A percentile compares a stretch with the other conserved stretches of the same genome.
Evolutionary conservation across 2,329 filamentous ascomycete genomes (phyloP).

Genomic region (Dactylonectria estremocensis): DNA sequence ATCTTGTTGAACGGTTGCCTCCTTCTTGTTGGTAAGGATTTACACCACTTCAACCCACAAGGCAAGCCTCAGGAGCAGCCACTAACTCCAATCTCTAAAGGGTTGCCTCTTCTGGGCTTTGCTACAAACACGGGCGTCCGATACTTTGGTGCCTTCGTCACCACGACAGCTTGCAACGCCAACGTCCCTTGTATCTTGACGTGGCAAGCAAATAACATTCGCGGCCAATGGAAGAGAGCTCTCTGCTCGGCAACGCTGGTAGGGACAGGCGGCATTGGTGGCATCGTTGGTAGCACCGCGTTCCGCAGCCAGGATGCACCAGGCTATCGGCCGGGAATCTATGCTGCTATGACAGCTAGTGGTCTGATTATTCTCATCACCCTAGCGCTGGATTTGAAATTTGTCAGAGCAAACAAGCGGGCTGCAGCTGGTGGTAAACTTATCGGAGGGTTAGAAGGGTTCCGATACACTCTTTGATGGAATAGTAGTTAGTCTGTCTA

Average conservation of each 20-base stretch:
- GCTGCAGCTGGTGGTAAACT: not conserved
- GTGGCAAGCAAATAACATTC: conserved; percentile 18
- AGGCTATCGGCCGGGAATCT: not conserved
- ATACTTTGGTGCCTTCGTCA: not conserved
- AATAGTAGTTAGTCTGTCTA: no score
- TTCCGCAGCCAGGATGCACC: conserved; percentile 1
- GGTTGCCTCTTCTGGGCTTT: conserved; percentile 14
- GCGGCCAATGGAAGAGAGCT: conserved; percentile 23
- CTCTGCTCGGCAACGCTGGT: conserved; percentile 11
- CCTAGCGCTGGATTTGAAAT: not conserved
- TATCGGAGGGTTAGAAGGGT: not conserved
- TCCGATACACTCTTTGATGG: not conserved
- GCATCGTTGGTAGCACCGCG: not conserved
- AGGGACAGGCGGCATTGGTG: not conserved
- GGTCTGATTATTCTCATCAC: not conserved
- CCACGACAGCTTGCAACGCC: conserved; percentile 22
- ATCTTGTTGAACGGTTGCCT: conserved; percentile 23
- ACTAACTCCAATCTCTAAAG: no score
- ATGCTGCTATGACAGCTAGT: not conserved
- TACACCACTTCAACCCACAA: no score
- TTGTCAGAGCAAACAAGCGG: not conserved
- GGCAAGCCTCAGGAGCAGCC: no score
- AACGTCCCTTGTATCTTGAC: conserved; percentile 19
- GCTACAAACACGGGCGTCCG: not conserved
- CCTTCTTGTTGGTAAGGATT: not conserved